phyloP scores from a whole-genome alignment of 2,329 filamentous ascomycete genomes.

The Penicillium sp. region DNA sequence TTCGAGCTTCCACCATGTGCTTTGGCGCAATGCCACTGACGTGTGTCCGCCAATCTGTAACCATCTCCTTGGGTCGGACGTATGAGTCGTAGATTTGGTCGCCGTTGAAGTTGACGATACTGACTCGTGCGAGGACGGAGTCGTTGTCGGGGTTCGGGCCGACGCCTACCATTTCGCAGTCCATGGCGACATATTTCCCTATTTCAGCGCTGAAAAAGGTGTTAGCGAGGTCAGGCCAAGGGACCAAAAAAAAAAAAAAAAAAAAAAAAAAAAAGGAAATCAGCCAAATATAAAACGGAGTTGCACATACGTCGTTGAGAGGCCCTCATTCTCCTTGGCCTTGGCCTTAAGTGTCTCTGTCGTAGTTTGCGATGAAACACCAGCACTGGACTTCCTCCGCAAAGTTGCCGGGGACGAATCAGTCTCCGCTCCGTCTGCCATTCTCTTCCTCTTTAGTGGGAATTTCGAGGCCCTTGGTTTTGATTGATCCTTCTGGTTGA shows the following conservation, averaged over 20 bases:
- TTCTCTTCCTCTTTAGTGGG: conserved; percentile 35
- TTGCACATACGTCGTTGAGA: conserved; percentile 52
- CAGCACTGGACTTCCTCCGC: conserved; percentile 62
- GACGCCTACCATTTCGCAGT: conserved; percentile 98
- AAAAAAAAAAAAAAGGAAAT: background rate
- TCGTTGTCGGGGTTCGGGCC: conserved; percentile 64
- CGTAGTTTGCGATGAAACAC: conserved; percentile 51
- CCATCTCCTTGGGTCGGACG: conserved; percentile 74
- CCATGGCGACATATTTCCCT: conserved; percentile 89
- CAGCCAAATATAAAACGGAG: too few species aligned
- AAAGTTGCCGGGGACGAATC: conserved; percentile 63
- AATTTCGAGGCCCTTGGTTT: conserved; percentile 10
- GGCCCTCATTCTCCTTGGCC: conserved; percentile 66
- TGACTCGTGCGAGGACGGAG: conserved; percentile 82
- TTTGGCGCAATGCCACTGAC: conserved; percentile 80
- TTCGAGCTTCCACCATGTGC: conserved; percentile 70
- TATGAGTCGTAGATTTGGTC: conserved; percentile 93
- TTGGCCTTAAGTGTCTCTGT: conserved; percentile 52
- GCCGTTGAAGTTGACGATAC: conserved; percentile 91
- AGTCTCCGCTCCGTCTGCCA: conserved; percentile 50
- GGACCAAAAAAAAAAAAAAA: too few species aligned
- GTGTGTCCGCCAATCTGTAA: conserved; percentile 88
- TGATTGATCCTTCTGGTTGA: conserved; percentile 29
- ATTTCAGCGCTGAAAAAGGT: conserved; percentile 63
- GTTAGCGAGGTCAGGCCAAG: too few species aligned